A percentile compares a stretch with the other conserved stretches of the same genome.
phyloP scores from a whole-genome alignment of 225 moss, liverwort and hornwort genomes.

The Physcomitrellopsis africana region DNA sequence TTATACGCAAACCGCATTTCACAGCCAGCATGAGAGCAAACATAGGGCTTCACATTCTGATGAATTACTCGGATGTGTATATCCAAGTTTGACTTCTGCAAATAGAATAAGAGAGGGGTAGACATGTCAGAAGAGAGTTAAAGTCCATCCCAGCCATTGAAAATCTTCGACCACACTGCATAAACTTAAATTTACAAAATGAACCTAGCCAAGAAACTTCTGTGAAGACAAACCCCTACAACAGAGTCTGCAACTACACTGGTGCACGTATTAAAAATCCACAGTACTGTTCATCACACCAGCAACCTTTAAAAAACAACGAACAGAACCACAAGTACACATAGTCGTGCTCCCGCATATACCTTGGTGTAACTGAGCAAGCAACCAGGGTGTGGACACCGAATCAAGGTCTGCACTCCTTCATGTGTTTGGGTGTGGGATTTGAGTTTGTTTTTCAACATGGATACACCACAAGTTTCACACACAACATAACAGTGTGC shows the following conservation, averaged over 20 bases:
- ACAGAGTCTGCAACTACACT: not conserved
- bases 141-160: not conserved
- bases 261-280: not conserved
- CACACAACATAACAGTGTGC: constrained; percentile 37
- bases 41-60: constrained; percentile 57
- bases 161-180: not conserved
- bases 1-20: constrained; percentile 64
- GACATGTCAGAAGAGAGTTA: not conserved
- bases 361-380: constrained; percentile 46
- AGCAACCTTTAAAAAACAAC: not conserved
- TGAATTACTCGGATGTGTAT: constrained; percentile 63
- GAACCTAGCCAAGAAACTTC: not conserved
- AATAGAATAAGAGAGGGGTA: not conserved
- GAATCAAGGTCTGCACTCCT: constrained; percentile 19
- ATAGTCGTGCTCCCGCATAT: not conserved
- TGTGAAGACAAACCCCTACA: not conserved
- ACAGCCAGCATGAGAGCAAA: constrained; percentile 64
- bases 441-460: constrained; percentile 29
- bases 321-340: not conserved
- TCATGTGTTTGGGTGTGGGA: constrained; percentile 37
- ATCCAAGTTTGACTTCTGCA: constrained; percentile 62
- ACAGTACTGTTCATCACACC: not conserved
- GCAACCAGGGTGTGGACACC: constrained; percentile 46
- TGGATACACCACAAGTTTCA: constrained; percentile 43
- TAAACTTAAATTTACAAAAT: not conserved